A percentile compares a stretch with the other conserved stretches of the same genome.
Evolutionary conservation across 129 eudicot genomes (phyloP).

Genomic region (Centella asiatica): DNA sequence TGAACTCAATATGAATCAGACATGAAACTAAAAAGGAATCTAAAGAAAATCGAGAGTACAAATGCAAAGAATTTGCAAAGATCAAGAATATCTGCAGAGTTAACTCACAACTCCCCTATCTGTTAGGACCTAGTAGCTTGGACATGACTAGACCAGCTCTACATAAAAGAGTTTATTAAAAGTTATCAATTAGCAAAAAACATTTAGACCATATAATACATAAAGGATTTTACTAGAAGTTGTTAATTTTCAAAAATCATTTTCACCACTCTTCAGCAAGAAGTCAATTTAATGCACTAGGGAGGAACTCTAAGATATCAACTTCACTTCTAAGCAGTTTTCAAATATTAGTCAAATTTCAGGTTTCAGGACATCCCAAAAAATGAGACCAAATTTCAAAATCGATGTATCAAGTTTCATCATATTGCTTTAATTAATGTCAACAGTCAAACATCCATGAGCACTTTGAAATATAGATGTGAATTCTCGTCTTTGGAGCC

Average conservation of each 20-base stretch:
- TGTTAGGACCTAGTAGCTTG: neutral
- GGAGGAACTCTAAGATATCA: no score
- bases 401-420: neutral
- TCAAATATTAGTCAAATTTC: neutral
- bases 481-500: neutral
- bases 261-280: neutral
- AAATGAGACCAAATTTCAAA: neutral
- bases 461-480: neutral
- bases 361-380: neutral
- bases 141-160: neutral
- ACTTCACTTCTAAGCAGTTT: no score
- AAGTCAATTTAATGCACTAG: neutral
- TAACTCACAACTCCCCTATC: neutral
- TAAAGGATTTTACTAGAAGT: neutral
- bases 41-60: neutral
- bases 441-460: neutral
- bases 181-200: neutral
- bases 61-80: neutral
- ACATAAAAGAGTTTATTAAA: neutral
- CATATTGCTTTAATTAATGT: neutral
- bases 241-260: neutral
- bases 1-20: conserved; percentile 5
- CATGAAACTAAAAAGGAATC: neutral
- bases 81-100: neutral
- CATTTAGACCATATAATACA: no score